phyloP scores from a whole-genome alignment of 306 rosid species.

The Vachellia collinsii region DNA sequence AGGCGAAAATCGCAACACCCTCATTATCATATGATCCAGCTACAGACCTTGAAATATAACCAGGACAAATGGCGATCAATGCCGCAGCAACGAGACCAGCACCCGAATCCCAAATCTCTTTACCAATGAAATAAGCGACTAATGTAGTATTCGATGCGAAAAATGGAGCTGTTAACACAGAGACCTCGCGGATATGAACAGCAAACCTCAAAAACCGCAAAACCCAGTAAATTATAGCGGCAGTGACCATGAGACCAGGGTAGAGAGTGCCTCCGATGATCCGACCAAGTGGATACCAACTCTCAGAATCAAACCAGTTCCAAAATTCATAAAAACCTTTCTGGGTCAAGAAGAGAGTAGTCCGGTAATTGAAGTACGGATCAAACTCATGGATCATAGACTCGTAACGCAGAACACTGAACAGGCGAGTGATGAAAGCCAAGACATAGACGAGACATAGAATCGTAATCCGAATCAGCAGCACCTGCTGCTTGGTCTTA shows the following conservation, averaged over 20 bases:
- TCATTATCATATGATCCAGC: constrained; percentile 22
- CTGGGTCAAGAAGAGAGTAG: constrained; percentile 73
- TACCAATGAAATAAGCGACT: constrained; percentile 89
- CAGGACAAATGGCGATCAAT: constrained; percentile 93
- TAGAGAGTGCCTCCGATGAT: constrained; percentile 93
- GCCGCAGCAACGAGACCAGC: constrained; percentile 96
- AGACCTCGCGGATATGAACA: constrained; percentile 95
- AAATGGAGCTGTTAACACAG: constrained; percentile 91
- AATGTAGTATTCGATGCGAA: constrained; percentile 92
- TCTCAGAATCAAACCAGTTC: constrained; percentile 98
- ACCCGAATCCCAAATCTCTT: constrained; percentile 94
- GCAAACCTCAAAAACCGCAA: constrained; percentile 70
- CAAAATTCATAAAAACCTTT: constrained; percentile 92
- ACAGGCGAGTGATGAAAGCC: constrained; percentile 93
- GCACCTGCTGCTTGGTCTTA: constrained; percentile 95
- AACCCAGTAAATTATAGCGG: constrained; percentile 70
- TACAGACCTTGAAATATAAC: constrained; percentile 92
- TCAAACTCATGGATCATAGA: constrained; percentile 99
- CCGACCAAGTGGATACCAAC: constrained; percentile 94
- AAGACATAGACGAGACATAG: constrained; percentile 73
- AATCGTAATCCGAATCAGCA: constrained; percentile 77
- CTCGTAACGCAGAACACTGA: constrained; percentile 94
- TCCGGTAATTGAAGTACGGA: constrained; percentile 95
- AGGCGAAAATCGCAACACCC: constrained; percentile 50
- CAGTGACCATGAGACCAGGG: constrained; percentile 97